phyloP scores from a whole-genome alignment of 371 early-diverging fungal species.

The Circinella minor region DNA sequence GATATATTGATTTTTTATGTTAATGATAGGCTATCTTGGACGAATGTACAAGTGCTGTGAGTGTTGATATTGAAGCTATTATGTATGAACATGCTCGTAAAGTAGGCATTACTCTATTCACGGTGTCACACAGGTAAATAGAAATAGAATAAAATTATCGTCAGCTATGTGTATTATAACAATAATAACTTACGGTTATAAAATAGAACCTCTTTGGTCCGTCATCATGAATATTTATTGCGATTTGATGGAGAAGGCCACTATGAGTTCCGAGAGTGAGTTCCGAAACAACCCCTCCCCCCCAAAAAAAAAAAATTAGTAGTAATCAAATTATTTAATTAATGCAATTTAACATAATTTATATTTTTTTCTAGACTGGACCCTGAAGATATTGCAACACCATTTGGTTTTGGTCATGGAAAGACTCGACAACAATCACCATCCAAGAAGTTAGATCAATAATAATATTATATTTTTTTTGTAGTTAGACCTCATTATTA shows the following conservation, averaged over 20 bases:
- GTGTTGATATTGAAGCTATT: slow-evolving; percentile 81
- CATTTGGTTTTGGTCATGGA: slow-evolving; percentile 65
- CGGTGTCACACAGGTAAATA: slow-evolving; percentile 79
- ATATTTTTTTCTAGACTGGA: slow-evolving; percentile 40
- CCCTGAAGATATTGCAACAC: slow-evolving; percentile 55
- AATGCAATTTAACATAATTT: background rate
- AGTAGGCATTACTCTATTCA: slow-evolving; percentile 84
- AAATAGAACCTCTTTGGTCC: slow-evolving; percentile 53
- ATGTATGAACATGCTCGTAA: slow-evolving; percentile 85
- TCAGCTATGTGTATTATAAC: too few relatives aligned
- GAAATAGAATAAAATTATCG: too few relatives aligned
- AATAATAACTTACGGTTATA: too few relatives aligned
- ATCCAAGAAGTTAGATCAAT: slow-evolving; percentile 31
- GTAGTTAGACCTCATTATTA: background rate
- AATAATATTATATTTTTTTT: slow-evolving; percentile 1
- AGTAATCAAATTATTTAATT: background rate
- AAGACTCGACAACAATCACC: slow-evolving; percentile 41
- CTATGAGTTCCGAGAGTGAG: slow-evolving; percentile 73
- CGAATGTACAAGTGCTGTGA: slow-evolving; percentile 87
- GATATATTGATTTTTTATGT: too few relatives aligned
- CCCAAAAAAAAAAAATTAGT: too few relatives aligned
- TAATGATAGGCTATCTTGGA: slow-evolving; percentile 74
- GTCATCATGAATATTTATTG: slow-evolving; percentile 80
- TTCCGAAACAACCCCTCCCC: background rate
- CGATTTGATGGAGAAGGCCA: slow-evolving; percentile 86